phyloP scores from a whole-genome alignment of 1,284 basidiomycete genomes.

The Melampsora americana region DNA sequence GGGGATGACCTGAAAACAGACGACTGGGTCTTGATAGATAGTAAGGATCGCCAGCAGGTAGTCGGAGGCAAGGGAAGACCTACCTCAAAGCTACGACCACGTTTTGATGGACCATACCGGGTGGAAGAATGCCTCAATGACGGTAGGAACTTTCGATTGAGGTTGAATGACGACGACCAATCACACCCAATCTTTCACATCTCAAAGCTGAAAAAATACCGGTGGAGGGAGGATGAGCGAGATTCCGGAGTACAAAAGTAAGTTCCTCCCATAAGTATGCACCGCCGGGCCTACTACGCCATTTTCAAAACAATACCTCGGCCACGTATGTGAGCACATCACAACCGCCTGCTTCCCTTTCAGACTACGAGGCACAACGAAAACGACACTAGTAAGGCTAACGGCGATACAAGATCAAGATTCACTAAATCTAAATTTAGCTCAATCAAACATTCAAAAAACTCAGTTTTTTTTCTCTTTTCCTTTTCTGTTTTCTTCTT shows the following conservation, averaged over 20 bases:
- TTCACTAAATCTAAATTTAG: too few relatives aligned
- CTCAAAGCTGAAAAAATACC: background rate
- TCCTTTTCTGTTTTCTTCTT: too few relatives aligned
- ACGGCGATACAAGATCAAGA: too few relatives aligned
- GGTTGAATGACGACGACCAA: background rate
- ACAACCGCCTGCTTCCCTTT: too few relatives aligned
- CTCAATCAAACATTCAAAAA: too few relatives aligned
- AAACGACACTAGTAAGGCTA: too few relatives aligned
- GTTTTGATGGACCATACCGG: background rate
- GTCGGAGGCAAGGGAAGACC: background rate
- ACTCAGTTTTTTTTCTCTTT: too few relatives aligned
- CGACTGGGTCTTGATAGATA: background rate
- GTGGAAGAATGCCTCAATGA: background rate
- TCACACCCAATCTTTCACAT: background rate
- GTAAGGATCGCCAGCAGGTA: background rate
- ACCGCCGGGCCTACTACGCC: background rate
- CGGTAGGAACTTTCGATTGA: background rate
- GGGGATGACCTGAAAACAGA: background rate
- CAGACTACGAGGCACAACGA: too few relatives aligned
- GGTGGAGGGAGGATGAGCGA: background rate
- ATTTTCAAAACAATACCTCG: too few relatives aligned
- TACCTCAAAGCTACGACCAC: background rate
- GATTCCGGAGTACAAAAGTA: background rate
- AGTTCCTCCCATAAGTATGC: background rate
- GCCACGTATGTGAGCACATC: too few relatives aligned